A percentile compares a stretch with the other conserved stretches of the same genome.
These are phyloP conservation scores for Calonectria crousiana DNA, from an alignment of 2,329 filamentous ascomycete genomes.

Conservation along the genomic window DNA sequence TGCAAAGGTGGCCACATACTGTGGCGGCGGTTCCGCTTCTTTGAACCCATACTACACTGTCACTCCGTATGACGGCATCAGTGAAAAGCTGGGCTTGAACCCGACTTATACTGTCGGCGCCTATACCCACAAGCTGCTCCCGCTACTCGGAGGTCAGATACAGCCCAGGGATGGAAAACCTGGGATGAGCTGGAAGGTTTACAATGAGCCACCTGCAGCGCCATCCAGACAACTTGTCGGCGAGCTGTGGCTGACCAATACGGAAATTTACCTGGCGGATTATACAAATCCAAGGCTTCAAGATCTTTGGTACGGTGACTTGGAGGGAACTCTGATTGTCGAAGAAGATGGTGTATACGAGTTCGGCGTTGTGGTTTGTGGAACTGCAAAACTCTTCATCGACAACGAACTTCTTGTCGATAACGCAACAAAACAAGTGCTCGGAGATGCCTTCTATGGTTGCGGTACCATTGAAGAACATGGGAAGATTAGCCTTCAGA, in stretches of 20 bases:
- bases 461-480: conserved; percentile 48
- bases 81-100: conserved; percentile 5
- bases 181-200: conserved; percentile 20
- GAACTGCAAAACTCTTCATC: conserved; percentile 48
- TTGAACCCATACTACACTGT: conserved; percentile 48
- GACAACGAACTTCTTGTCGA: conserved; percentile 48
- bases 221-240: conserved; percentile 27
- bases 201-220: neutral
- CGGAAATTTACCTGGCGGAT: conserved; percentile 34
- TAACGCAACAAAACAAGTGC: conserved; percentile 43
- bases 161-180: neutral
- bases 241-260: conserved; percentile 11
- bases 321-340: conserved; percentile 35
- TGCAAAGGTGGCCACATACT: conserved; percentile 52
- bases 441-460: conserved; percentile 50
- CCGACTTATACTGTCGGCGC: conserved; percentile 16
- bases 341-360: conserved; percentile 41
- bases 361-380: conserved; percentile 48
- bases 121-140: neutral
- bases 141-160: neutral
- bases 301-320: conserved; percentile 36
- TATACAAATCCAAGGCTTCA: conserved; percentile 34
- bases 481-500: conserved; percentile 15
- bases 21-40: conserved; percentile 48
- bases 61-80: conserved; percentile 46